Base-by-base conservation (phyloP, 2,329 filamentous ascomycete genomes). In the Cladobotryum protrusum region DNA sequence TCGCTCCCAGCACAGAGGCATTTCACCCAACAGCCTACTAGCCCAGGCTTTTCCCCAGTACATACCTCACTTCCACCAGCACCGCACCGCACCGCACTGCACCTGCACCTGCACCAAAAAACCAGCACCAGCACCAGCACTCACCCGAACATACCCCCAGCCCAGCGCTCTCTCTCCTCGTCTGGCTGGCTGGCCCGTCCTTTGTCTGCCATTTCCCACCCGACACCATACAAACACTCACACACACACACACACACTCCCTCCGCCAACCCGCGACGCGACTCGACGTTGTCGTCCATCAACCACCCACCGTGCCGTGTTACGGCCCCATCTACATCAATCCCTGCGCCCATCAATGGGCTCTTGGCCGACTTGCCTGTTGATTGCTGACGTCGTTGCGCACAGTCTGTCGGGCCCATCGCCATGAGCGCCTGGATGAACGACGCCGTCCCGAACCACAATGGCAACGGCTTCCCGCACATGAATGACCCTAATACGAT, bases 391-490 rank as follows among this genome's bases (percentile, higher is more conserved):
- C 73, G 62, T 66, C 63, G 64, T 61, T 60, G 60, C 64, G 61
- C 61, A 62, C 63, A 71, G 68, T 63, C 67, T 68, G 74, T 72
- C 65, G 63, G 67, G 66, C 61, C 67, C 66, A 67, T 72, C 67
- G 78, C 78, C 74, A 85, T 85, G 82, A 85, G 78, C 75, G 79
- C 81, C 73, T 85, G 82, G 82, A 83, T 85, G 76, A 85, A 84
- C 71, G 82, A 86, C 69, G 74, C 81, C 71, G 76, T 82, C 72
- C 78, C 79, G 62, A 85, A 82, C 70, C 81, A 84, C 71, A 83
- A 84, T 83, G 80, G 80, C 75, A 82, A 80, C 73, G 77, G 78
- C 72, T 84, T 83, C 67, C 74, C 78, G 60, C 80, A 82, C 64
- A 77, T 83, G 70, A 79, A 75, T 67, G 80, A 85, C 62, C 75